Evolutionary conservation across 2,329 filamentous ascomycete genomes (phyloP), one percentile per base, ranked within the genome.

Genomic region (Aspergillus sp.): DNA sequence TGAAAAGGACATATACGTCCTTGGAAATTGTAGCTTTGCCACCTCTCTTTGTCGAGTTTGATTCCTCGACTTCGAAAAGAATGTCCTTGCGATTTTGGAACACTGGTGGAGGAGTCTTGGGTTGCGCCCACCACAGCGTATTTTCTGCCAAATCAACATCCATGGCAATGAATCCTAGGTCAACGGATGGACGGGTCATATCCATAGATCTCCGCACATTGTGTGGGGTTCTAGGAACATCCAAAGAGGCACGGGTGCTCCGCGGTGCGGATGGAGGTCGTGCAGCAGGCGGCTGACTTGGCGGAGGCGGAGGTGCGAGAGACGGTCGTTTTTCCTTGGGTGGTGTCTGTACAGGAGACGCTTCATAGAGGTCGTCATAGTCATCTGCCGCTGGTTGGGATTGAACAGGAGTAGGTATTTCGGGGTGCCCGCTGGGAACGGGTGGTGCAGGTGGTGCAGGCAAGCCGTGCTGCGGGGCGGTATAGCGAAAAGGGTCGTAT

Each of bases 91-190:
- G 84, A 38, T 82, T 83, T 61, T 95, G 87, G 48, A 97, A 80
- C 2, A 81, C 79, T 0, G 91, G 90, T 3, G 93, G 93, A 2
- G 90, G 78, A 32, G 81, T 81, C 49, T 88, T 87, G 8, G 85
- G 76, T 58, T 90, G 83, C 32, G 85, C 81, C 90, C 91, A 98
- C 93, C 93, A 98, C 40, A 84, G 79, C 12, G 82, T 86, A 39
- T 78, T 76, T 36, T 79, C 74, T 9, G 81, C 83, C 32, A 97
- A 74, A 58, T 97, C 90, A 44, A 97, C 69, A 47, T 97, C 90
- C 44, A 83, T 84, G 33, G 93, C 93, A 49, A 97, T 91, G 60
- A 83, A 94, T 1, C 89, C 88, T 36, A 85, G 82, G 52, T 91
- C 88, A 46, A 83, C 77, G 5, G 84, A 85, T 1, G 88, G 84